phyloP scores from a whole-genome alignment of 1,139 yeast genomes.

The Diutina rugosa region DNA sequence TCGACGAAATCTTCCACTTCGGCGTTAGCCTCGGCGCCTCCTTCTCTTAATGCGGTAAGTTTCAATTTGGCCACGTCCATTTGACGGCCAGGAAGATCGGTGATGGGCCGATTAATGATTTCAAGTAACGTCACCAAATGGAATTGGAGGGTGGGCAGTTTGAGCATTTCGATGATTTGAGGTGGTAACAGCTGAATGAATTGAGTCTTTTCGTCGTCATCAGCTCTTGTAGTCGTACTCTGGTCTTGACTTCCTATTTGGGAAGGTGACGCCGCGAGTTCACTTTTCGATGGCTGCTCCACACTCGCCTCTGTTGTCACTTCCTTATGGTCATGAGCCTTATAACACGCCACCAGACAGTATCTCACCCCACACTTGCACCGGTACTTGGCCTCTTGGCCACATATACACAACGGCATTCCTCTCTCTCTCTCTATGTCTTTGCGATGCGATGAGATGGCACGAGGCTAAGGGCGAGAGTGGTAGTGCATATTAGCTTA shows the following conservation, averaged over 20 bases:
- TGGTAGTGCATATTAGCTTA: background rate
- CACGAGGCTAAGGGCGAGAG: background rate
- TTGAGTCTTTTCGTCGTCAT: background rate
- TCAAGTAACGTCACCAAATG: background rate
- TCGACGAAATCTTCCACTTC: conserved; percentile 48
- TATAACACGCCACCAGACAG: background rate
- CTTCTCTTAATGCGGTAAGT: conserved; percentile 42
- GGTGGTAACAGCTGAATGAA: background rate
- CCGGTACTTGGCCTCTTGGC: background rate
- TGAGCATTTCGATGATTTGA: background rate
- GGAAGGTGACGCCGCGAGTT: background rate
- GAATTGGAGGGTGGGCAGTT: background rate
- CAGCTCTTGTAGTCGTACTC: too few species aligned
- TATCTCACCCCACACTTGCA: background rate
- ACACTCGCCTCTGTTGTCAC: background rate
- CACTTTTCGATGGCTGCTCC: background rate
- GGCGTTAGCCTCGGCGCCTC: conserved; percentile 54
- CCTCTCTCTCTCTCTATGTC: background rate
- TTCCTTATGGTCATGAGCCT: background rate
- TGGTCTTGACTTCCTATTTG: background rate
- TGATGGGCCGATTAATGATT: background rate
- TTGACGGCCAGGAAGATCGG: background rate
- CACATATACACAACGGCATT: background rate
- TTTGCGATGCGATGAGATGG: background rate
- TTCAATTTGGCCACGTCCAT: conserved; percentile 46